Base-by-base conservation (phyloP, 768 basidiomycete species). In the Boletellus emodensis region DNA sequence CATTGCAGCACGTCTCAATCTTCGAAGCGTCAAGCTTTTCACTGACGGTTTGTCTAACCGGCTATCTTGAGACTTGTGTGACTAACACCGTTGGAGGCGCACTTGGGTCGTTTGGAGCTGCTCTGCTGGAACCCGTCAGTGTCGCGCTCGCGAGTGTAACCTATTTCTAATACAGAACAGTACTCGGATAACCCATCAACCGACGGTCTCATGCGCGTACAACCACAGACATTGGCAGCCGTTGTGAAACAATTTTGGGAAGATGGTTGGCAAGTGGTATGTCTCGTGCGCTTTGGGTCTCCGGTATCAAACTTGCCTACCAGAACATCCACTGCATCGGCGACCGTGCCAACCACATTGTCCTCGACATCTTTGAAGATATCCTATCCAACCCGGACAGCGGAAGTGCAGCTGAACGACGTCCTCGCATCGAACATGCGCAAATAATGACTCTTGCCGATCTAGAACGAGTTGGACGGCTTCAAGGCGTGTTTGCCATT, bases 51-150 rank as follows among this genome's bases (percentile, higher is more conserved):
- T 28, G 52, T 53, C 34, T 15, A 10, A 3, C 20, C 22, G 1
- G 11, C 17, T 18, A 13, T 38, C n/a, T 10, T 26, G 0, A 15
- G 18, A 33, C 14, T 10, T 15, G 17, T 38, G 14, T 10, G 11
- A 13, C 52, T 61, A 17, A 65, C 43, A 15, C 49, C 5, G 32
- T 30, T 33, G 6, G 46, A 87, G 86, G 94, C 37, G 94, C 94
- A 0, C 78, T 98, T 4, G 92, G 95, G 0, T 90, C 88, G 2
- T 90, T 89, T 77, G 94, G 95, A 7, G 94, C 95, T 0, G 94
- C 95, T 0, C 75, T 98, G 49, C 70, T 90, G 6, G 78, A 85
- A 43, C 90, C 92, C 3, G 65, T 68, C 40, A 39, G 67, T 47
- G 28, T 20, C 9, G 14, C 13, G 4, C 12, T 15, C 3, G 5